Base-by-base conservation (phyloP, 768 basidiomycete genomes). In the Dentipellis sp. region DNA sequence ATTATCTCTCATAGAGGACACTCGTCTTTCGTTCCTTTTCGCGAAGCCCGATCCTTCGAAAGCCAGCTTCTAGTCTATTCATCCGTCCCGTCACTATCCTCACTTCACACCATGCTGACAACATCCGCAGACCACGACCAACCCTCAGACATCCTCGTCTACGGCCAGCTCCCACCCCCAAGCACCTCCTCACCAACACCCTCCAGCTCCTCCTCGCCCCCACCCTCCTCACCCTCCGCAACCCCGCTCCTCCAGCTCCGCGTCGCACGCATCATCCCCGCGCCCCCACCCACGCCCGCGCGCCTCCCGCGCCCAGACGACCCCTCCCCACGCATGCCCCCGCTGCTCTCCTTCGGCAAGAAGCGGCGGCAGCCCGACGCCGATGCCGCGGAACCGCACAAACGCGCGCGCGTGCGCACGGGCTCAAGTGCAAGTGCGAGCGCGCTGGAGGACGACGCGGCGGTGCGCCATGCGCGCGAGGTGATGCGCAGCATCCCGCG, bases 261-360 rank as follows among this genome's bases (percentile, higher is more conserved):
- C 16, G 86, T 86, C 7, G 84, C 80, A 0, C 79, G 83, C 40
- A 75, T 88, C 57, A 72, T 75, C 9, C 65, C 77, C 62, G 64
- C 67, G 14, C 71, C 76, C 48, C 73, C 72, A 1, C 59, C 67
- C 36, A 63, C 68, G 14, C 16, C 47, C 12, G 66, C 75, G 23
- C 72, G 78, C 6, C 65, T 72, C 0, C 84, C 84, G 4, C 75
- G 88, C 37, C 88, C 88, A 0, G 88, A 91, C 58, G 88, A 91
- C 58, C 88, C 87, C 0, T 88, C 83, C 5, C 88, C 88, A 8
- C 84, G 88, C 16, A 74, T 76, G 29, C 86, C 87, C 0, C 84
- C 86, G 3, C 59, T 62, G 7, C 50, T 56, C 55, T 73, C 47
- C 59, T 71, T 59, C 38, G 56, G 56, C 52, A 10, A 52, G 50